A percentile compares a stretch with the other conserved stretches of the same genome.
phyloP scores from a whole-genome alignment of 2,329 filamentous ascomycete genomes.

The Diaporthe nobilis region DNA sequence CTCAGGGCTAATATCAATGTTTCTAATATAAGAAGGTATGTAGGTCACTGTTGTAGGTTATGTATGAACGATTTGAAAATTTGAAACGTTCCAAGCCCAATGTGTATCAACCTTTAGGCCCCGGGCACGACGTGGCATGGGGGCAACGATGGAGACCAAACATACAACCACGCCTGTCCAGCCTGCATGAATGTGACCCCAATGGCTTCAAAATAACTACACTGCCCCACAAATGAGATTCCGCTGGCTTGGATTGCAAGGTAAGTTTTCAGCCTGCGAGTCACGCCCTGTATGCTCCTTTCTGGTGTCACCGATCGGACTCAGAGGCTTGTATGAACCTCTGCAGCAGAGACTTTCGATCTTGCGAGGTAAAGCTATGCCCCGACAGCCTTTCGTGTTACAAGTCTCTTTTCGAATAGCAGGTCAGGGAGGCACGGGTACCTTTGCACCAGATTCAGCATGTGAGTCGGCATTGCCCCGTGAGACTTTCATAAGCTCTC shows the following conservation, averaged over 20 bases:
- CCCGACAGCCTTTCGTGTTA: no score
- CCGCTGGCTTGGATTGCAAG: not conserved
- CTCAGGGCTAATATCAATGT: not conserved
- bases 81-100: not conserved
- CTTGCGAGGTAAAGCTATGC: not conserved
- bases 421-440: not conserved
- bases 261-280: not conserved
- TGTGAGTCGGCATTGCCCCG: not conserved
- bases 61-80: not conserved
- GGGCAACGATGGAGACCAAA: not conserved
- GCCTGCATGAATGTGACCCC: not conserved
- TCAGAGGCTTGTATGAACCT: not conserved
- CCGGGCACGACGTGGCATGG: not conserved
- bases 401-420: not conserved
- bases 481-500: not conserved
- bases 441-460: not conserved
- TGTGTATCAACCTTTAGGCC: not conserved
- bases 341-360: not conserved
- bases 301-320: not conserved
- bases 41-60: not conserved
- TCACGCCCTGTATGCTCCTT: not conserved
- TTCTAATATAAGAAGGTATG: not conserved
- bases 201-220: not conserved
- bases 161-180: not conserved
- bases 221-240: not conserved